Conservation (phyloP, 257 asterid species). For the Leptodermis oblonga region DNA sequence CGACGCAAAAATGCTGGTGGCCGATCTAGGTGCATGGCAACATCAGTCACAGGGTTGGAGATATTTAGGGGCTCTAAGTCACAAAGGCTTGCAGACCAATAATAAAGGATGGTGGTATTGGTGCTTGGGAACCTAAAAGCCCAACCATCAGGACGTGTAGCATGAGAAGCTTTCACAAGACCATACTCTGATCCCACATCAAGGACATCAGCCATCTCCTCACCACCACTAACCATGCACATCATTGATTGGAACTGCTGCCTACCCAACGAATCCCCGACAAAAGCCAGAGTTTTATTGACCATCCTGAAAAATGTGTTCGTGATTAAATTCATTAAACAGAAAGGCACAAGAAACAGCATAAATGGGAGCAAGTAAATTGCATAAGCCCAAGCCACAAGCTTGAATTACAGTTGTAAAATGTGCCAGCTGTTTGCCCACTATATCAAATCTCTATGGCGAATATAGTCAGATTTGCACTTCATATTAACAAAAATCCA, state of each 20-base stretch:
- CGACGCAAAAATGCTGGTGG: conserved; percentile 71
- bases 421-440: background rate
- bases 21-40: conserved; percentile 93
- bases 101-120: conserved; percentile 83
- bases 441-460: background rate
- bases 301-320: conserved; percentile 54
- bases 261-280: conserved; percentile 93
- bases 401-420: background rate
- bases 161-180: conserved; percentile 75
- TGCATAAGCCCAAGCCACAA: background rate
- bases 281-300: conserved; percentile 76
- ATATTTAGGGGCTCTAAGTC: conserved; percentile 61
- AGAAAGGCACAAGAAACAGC: background rate
- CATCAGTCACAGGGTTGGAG: conserved; percentile 37
- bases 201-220: conserved; percentile 67
- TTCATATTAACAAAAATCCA: background rate
- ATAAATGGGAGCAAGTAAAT: background rate
- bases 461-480: background rate
- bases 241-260: conserved; percentile 94
- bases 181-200: conserved; percentile 77
- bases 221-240: conserved; percentile 90
- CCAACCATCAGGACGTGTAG: conserved; percentile 93
- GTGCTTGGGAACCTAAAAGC: conserved; percentile 76
- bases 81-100: conserved; percentile 95
- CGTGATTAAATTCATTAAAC: conserved; percentile 7